phyloP scores from a whole-genome alignment of 2,329 filamentous ascomycete species.

The Neonectria sp. region DNA sequence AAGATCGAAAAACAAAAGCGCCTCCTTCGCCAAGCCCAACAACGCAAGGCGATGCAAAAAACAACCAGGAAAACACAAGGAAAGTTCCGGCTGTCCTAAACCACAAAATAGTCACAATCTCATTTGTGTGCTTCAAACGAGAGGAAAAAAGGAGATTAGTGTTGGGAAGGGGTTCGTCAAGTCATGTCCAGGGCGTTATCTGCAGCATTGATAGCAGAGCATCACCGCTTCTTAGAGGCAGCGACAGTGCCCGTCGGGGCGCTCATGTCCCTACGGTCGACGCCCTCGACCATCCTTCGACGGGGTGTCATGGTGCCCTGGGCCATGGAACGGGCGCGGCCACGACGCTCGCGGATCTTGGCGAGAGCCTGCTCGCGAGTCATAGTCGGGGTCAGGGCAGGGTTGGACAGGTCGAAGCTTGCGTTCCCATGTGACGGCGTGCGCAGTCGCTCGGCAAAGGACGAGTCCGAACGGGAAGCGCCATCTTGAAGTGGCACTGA shows the following conservation, averaged over 20 bases:
- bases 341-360: conserved; percentile 80
- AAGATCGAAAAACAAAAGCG: conserved; percentile 35
- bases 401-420: conserved; percentile 69
- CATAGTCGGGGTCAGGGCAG: conserved; percentile 76
- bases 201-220: conserved; percentile 10
- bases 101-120: conserved; percentile 25
- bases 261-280: conserved; percentile 63
- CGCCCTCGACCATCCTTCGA: conserved; percentile 70
- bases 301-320: conserved; percentile 71
- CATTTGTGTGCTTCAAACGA: conserved; percentile 8
- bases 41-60: conserved; percentile 19
- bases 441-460: conserved; percentile 61
- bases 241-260: conserved; percentile 57
- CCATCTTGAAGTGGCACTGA: conserved; percentile 67
- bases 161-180: conserved; percentile 34
- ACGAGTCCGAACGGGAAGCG: conserved; percentile 54
- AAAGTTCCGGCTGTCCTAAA: conserved; percentile 11
- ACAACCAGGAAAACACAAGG: conserved; percentile 16
- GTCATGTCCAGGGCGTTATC: conserved; percentile 39
- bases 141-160: conserved; percentile 8
- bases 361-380: conserved; percentile 82
- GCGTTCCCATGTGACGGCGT: conserved; percentile 60
- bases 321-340: conserved; percentile 78
- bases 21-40: conserved; percentile 43
- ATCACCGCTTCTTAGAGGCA: conserved; percentile 41